Evolutionary conservation across 257 asterid species (phyloP), one percentile per base, ranked within the genome.

Genomic region (Ligustrum vulgare): DNA sequence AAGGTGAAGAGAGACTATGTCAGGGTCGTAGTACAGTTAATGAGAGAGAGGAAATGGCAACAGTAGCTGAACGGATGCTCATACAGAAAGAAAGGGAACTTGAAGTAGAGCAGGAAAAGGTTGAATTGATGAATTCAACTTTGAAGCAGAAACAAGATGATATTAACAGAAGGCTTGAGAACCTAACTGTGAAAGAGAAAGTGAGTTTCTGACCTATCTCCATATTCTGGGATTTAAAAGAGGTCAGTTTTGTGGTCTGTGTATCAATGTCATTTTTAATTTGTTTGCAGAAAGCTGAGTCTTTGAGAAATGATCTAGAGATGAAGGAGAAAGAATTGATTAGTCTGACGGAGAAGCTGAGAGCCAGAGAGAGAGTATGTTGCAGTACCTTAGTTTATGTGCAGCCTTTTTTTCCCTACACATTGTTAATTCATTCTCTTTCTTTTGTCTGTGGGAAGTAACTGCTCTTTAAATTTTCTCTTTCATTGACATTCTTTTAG

Each of bases 1-100:
- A 90, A 86, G 91, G 87, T 60, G 97, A 94, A 86, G 93, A 90
- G 86, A 90, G 87, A 82, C 84, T 89, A 43, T 85, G 89, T 74
- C 92, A 89, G 77, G 81, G 80, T 60, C 86, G 94, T 80, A 88
- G 96, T 82, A 72, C 73, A 31, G 69, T 92, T 80, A 83, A 85
- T 70, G 96, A 94, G 85, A 88, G 88, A 86, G 97, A 94, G 87
- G 97, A 90, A 75, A 90, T 81, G 76, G 82, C 79, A 31, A 84
- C 79, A 56, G 92, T 75, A 79, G 43, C 73, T 64, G 84, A 89
- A 72, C 82, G 83, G 87, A 78, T 23, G 64, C 73, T 87, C 74
- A 87, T 84, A 80, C 88, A 83, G 86, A 89, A 77, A 77, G 90
- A 87, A 84, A 82, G 80, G 78, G 81, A 82, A 72, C 80, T 94